Conservation (phyloP, 192 early-diverging fungal genomes). For the Coemansia sp. region DNA sequence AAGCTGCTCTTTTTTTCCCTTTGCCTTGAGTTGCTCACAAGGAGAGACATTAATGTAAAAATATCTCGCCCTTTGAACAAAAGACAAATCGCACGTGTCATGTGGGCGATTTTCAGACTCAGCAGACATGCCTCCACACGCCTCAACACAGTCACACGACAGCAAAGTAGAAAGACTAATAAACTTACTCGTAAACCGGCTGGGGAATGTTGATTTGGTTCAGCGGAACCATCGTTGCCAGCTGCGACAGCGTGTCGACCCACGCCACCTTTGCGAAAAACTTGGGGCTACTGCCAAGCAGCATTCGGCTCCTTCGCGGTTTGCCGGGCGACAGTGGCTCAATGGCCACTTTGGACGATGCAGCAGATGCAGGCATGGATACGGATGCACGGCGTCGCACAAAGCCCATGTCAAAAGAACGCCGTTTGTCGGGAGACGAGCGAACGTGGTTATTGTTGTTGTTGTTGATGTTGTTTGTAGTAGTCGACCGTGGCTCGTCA, state of each 20-base stretch:
- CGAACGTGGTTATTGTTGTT: not conserved
- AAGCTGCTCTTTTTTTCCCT: no score
- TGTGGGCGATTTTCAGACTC: not conserved
- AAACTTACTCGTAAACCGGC: constrained; percentile 39
- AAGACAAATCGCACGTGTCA: no score
- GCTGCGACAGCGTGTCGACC: constrained; percentile 66
- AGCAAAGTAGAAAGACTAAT: no score
- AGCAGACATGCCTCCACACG: not conserved
- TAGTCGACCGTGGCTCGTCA: constrained; percentile 9
- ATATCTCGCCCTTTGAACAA: not conserved
- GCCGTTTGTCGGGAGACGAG: not conserved
- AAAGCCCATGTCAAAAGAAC: not conserved
- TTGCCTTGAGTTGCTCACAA: no score
- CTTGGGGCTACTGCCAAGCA: constrained; percentile 67
- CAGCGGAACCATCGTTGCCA: constrained; percentile 66
- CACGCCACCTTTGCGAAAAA: constrained; percentile 84
- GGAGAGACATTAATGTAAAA: not conserved
- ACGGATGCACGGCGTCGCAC: not conserved
- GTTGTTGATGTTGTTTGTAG: not conserved
- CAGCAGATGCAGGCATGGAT: no score
- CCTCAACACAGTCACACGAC: not conserved
- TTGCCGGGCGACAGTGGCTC: not conserved
- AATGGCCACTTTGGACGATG: no score
- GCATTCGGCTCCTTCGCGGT: constrained; percentile 4
- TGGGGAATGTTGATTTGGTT: constrained; percentile 70